These are phyloP conservation scores for Candida sp. DNA, from an alignment of 1,139 yeast genomes.

Conservation along the genomic window DNA sequence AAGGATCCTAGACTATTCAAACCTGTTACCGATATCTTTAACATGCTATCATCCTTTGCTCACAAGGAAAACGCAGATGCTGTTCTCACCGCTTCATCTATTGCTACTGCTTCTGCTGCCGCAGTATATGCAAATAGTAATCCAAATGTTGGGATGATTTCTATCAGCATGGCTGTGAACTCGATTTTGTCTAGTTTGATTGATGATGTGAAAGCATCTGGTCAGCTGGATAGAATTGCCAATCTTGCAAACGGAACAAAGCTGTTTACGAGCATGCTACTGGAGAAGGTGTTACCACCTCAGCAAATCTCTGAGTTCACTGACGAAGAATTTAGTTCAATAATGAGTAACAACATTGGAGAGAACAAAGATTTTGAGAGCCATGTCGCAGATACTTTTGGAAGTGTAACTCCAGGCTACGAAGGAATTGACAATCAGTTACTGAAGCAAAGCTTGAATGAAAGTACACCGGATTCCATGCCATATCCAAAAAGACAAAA, in stretches of 20 bases:
- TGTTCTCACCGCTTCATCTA: constrained; percentile 39
- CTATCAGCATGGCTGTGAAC: constrained; percentile 20
- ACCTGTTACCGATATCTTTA: constrained; percentile 32
- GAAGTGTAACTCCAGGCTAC: background rate
- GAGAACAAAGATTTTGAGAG: background rate
- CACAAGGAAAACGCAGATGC: constrained; percentile 33
- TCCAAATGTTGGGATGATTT: constrained; percentile 8
- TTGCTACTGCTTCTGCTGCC: constrained; percentile 34
- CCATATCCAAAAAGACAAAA: background rate
- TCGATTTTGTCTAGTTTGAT: constrained; percentile 24
- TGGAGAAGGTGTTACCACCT: background rate
- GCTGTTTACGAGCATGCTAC: background rate
- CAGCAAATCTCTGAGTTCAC: constrained; percentile 8
- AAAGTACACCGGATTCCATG: background rate
- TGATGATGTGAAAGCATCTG: constrained; percentile 19
- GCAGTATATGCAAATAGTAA: constrained; percentile 24
- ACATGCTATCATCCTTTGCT: constrained; percentile 32
- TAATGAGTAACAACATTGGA: constrained; percentile 6
- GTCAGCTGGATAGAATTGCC: constrained; percentile 26
- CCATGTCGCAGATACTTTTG: background rate
- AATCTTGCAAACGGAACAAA: constrained; percentile 31
- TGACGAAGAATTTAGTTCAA: constrained; percentile 10
- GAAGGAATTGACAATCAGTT: background rate
- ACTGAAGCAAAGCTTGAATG: background rate
- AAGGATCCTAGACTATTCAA: constrained; percentile 20